Evolutionary conservation across 2,329 filamentous ascomycete species (phyloP), one percentile per base, ranked within the genome.

Genomic region (Pseudocercospora pini-densiflorae): DNA sequence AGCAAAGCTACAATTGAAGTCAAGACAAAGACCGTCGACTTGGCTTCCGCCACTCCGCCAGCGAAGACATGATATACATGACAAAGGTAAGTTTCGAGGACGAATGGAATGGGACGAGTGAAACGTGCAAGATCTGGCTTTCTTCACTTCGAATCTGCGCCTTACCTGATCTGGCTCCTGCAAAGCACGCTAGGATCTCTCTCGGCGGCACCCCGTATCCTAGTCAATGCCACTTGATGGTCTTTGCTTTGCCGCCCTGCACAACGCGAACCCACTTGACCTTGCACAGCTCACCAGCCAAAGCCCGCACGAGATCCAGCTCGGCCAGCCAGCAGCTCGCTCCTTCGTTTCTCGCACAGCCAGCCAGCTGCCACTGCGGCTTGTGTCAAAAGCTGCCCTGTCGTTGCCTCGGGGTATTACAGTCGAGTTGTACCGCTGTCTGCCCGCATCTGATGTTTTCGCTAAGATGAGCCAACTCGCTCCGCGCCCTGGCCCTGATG

Each of bases 381-480:
- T n/a, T 40, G 36, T n/a, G 36, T 40, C 36, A 40, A n/a, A 16
- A 40, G 36, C 36, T 16, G 14, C 4, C 14, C 36, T 40, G 36
- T 10, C 33, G 10, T 36, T 36, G 12, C 33, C 33, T 36, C 16
- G 33, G 3, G 33, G 33, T 36, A 36, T n/a, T n/a, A n/a, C 36
- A 40, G 36, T 40, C 40, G 40, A n/a, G 16, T n/a, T 43, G 40
- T 40, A 40, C 36, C 36, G 36, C 36, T n/a, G 14, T 40, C 36
- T 40, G 36, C 36, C 36, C 36, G 40, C 40, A 43, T 43, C 51
- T 31, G 23, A 55, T 55, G 51, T 55, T 31, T n/a, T 33, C 27
- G 51, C 14, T 55, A 31, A 27, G 51, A 55, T 55, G 51, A 55
- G 51, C 51, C 51, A 33, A 55, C 27, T 29, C 24, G 14, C 51